phyloP scores from a whole-genome alignment of 257 asterid genomes.

The Rehmannia glutinosa region DNA sequence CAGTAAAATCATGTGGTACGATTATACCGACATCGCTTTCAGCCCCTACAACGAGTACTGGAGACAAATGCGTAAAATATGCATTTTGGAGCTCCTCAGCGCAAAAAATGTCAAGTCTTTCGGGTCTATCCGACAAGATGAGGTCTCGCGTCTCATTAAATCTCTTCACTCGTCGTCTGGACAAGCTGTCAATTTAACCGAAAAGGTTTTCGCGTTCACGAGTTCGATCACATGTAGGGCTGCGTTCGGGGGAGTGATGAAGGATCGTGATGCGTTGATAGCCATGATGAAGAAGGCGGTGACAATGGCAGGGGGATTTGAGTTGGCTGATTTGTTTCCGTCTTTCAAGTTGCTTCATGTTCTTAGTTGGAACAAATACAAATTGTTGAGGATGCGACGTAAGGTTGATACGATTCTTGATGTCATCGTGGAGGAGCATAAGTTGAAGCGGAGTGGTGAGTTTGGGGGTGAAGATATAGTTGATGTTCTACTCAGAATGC shows the following conservation, averaged over 20 bases:
- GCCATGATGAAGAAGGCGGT: background rate
- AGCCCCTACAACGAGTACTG: slow-evolving; percentile 37
- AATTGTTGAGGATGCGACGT: slow-evolving; percentile 14
- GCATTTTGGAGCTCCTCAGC: slow-evolving; percentile 32
- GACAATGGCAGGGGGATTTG: slow-evolving; percentile 18
- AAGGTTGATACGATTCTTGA: slow-evolving; percentile 26
- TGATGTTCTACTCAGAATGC: slow-evolving; percentile 26
- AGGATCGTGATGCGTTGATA: slow-evolving; percentile 16
- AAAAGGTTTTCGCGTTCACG: background rate
- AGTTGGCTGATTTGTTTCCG: slow-evolving; percentile 33
- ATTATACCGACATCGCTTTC: slow-evolving; percentile 19
- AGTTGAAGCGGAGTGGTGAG: slow-evolving; percentile 17
- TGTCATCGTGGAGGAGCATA: slow-evolving; percentile 28
- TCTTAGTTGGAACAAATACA: slow-evolving; percentile 1
- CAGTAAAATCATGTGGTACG: slow-evolving; percentile 20
- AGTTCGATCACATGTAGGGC: slow-evolving; percentile 25
- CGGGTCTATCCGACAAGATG: slow-evolving; percentile 14
- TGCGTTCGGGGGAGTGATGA: slow-evolving; percentile 24
- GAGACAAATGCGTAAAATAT: slow-evolving; percentile 40
- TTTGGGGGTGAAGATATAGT: slow-evolving; percentile 25
- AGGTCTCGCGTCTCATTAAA: slow-evolving; percentile 6
- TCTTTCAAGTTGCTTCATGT: slow-evolving; percentile 19
- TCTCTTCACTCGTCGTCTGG: slow-evolving; percentile 7
- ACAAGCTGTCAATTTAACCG: slow-evolving; percentile 8
- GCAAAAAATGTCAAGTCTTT: slow-evolving; percentile 25